Evolutionary conservation across 2,329 filamentous ascomycete genomes (phyloP).

Genomic region (Hortaea werneckii): DNA sequence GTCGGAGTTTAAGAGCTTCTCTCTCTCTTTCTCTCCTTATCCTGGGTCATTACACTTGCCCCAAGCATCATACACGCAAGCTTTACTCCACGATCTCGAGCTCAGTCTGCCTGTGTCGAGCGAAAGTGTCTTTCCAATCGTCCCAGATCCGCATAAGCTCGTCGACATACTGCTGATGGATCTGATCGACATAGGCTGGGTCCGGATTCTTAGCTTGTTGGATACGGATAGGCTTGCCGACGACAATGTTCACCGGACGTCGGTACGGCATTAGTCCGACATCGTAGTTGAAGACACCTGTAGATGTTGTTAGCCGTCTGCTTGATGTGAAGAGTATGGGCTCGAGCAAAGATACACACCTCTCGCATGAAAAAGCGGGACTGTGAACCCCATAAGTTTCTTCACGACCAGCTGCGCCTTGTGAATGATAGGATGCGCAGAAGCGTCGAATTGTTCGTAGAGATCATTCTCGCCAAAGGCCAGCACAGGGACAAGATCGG

Average conservation of each 20-base stretch:
- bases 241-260: constrained; percentile 75
- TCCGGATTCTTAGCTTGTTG: constrained; percentile 54
- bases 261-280: constrained; percentile 93
- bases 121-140: constrained; percentile 67
- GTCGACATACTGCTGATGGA: constrained; percentile 68
- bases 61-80: too few relatives aligned
- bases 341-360: constrained; percentile 45
- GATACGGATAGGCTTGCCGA: constrained; percentile 71
- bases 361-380: constrained; percentile 80
- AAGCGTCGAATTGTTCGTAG: constrained; percentile 77
- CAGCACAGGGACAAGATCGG: constrained; percentile 84
- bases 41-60: too few relatives aligned
- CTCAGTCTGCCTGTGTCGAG: constrained; percentile 51
- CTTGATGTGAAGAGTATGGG: neutral
- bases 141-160: constrained; percentile 68
- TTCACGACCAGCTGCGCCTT: constrained; percentile 75
- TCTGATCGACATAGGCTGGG: constrained; percentile 64
- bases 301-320: neutral
- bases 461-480: constrained; percentile 93
- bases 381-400: constrained; percentile 79
- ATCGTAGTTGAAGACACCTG: constrained; percentile 92
- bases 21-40: too few relatives aligned
- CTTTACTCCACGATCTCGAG: constrained; percentile 53
- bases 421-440: constrained; percentile 68
- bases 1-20: too few relatives aligned